Evolutionary conservation across 768 basidiomycete genomes (phyloP).

Genomic region (Mrakia blollopis): DNA sequence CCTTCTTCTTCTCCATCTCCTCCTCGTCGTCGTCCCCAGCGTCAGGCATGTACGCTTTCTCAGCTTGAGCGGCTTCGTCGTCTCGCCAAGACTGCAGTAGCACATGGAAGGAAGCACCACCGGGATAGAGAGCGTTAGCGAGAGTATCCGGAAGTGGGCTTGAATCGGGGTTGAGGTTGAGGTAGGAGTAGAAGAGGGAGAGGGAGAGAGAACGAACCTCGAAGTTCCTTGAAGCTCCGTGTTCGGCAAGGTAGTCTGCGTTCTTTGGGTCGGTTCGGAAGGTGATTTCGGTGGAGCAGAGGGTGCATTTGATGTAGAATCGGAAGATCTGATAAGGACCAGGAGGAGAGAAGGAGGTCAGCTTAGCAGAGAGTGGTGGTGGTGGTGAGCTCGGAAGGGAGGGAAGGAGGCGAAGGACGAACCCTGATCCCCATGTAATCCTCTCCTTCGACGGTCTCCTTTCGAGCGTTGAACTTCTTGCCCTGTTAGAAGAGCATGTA

Average conservation of each 20-base stretch:
- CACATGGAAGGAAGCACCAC: not conserved
- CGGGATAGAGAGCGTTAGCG: not conserved
- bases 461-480: constrained; percentile 98
- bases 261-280: constrained; percentile 82
- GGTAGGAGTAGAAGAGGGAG: not conserved
- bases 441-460: constrained; percentile 95
- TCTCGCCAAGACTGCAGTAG: constrained; percentile 39
- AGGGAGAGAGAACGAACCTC: constrained; percentile 52
- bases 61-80: constrained; percentile 43
- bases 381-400: not conserved
- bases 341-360: not conserved
- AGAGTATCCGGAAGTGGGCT: not conserved
- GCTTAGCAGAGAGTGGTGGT: not conserved
- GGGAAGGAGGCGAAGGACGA: constrained; percentile 6
- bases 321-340: constrained; percentile 40
- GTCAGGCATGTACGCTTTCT: constrained; percentile 69
- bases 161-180: not conserved
- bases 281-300: constrained; percentile 96
- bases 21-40: constrained; percentile 79
- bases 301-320: constrained; percentile 59
- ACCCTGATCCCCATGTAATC: constrained; percentile 99
- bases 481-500: constrained; percentile 64
- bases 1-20: constrained; percentile 8
- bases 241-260: constrained; percentile 87
- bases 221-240: constrained; percentile 95